Percentiles rank a stretch among this genome's conserved stretches.
phyloP scores from a whole-genome alignment of 352 stramenopile species.

The Chrysophaeum taylorii region DNA sequence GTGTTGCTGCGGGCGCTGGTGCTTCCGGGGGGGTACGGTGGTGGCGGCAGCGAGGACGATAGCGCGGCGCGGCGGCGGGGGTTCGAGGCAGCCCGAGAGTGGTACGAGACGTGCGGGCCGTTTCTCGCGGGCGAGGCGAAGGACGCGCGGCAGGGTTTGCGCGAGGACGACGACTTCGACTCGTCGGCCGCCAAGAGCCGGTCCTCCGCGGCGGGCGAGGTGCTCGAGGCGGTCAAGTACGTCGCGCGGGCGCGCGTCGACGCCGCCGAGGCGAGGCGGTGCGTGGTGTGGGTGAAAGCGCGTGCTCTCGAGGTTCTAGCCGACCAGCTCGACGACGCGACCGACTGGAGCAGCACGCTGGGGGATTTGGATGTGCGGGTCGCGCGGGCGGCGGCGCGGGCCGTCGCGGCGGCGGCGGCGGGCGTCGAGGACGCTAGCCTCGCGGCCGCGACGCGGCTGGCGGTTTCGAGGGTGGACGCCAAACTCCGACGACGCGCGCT shows the following conservation, averaged over 20 bases:
- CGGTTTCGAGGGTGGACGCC: too few relatives aligned
- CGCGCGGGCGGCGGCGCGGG: too few relatives aligned
- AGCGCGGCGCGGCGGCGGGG: background rate
- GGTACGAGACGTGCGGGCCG: background rate
- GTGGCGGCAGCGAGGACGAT: background rate
- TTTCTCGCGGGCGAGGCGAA: background rate
- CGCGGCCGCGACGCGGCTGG: too few relatives aligned
- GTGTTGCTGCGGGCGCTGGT: background rate
- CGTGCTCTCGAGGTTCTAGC: background rate
- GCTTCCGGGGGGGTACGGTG: too few relatives aligned
- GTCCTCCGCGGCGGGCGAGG: background rate
- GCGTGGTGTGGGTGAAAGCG: background rate
- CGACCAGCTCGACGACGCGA: background rate
- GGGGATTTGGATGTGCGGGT: too few relatives aligned
- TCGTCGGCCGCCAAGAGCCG: background rate
- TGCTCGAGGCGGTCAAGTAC: background rate
- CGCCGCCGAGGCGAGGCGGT: background rate
- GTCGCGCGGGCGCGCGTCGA: background rate
- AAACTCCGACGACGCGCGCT: too few relatives aligned
- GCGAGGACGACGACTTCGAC: background rate
- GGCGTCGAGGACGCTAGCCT: too few relatives aligned
- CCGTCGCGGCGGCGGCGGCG: too few relatives aligned
- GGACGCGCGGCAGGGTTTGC: background rate
- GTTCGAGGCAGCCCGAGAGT: background rate
- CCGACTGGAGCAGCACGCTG: too few relatives aligned